phyloP scores from a whole-genome alignment of 1,284 basidiomycete genomes.

The Quambalaria eucalypti region DNA sequence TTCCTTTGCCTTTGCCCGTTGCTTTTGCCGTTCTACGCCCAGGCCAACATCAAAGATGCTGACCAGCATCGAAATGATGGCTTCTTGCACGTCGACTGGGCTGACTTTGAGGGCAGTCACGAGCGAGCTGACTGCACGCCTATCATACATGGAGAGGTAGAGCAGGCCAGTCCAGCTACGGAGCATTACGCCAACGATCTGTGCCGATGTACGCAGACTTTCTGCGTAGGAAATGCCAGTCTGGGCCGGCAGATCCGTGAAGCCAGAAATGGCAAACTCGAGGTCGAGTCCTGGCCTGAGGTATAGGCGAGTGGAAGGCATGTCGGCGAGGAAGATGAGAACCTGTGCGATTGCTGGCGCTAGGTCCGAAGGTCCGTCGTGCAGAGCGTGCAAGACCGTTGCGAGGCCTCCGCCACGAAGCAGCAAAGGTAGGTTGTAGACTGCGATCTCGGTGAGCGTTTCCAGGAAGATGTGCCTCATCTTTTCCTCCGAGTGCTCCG shows the following conservation, averaged over 20 bases:
- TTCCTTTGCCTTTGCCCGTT: not conserved
- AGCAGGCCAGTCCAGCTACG: slow-evolving; percentile 88
- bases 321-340: slow-evolving; percentile 77
- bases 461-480: slow-evolving; percentile 75
- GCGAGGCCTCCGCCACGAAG: slow-evolving; percentile 73
- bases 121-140: slow-evolving; percentile 72
- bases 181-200: slow-evolving; percentile 72
- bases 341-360: slow-evolving; percentile 72
- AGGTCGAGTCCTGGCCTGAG: slow-evolving; percentile 76
- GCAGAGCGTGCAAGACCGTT: slow-evolving; percentile 74
- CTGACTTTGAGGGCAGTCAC: slow-evolving; percentile 81
- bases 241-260: slow-evolving; percentile 67
- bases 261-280: slow-evolving; percentile 56
- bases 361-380: slow-evolving; percentile 78
- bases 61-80: slow-evolving; percentile 80
- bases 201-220: slow-evolving; percentile 64
- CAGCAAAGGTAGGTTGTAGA: slow-evolving; percentile 77
- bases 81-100: slow-evolving; percentile 60
- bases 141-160: slow-evolving; percentile 85
- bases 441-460: slow-evolving; percentile 79
- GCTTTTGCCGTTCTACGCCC: not conserved
- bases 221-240: slow-evolving; percentile 52
- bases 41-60: slow-evolving; percentile 61
- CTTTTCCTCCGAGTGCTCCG: slow-evolving; percentile 83
- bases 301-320: slow-evolving; percentile 70